A percentile compares a stretch with the other conserved stretches of the same genome.
phyloP scores from a whole-genome alignment of 345 rosid species.

The Hirschfeldia incana region DNA sequence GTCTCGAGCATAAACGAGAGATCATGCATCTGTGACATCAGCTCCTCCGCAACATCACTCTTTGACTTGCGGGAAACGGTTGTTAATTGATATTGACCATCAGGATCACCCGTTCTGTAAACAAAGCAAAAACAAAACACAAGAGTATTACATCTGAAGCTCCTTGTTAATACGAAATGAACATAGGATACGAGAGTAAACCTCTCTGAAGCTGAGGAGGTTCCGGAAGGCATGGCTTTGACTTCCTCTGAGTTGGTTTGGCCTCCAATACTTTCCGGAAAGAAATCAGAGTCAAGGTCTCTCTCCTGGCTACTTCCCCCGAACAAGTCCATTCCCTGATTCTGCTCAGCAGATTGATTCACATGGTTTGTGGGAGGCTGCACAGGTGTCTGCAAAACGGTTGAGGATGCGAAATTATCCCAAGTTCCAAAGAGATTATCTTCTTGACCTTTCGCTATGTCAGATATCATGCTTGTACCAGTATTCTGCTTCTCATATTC shows the following conservation, averaged over 20 bases:
- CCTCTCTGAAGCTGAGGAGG: slow-evolving; percentile 56
- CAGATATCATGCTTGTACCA: slow-evolving; percentile 32
- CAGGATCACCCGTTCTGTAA: slow-evolving; percentile 42
- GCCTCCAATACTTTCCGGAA: slow-evolving; percentile 40
- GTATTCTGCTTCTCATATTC: slow-evolving; percentile 43
- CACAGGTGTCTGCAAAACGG: slow-evolving; percentile 37
- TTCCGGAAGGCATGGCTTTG: slow-evolving; percentile 35
- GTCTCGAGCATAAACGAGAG: slow-evolving; percentile 83
- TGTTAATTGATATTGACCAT: slow-evolving; percentile 35
- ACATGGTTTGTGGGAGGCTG: slow-evolving; percentile 28
- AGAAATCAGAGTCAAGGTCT: slow-evolving; percentile 47
- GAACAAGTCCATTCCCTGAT: slow-evolving; percentile 44
- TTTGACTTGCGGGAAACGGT: slow-evolving; percentile 35
- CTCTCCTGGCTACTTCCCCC: slow-evolving; percentile 26
- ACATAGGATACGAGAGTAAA: slow-evolving; percentile 15
- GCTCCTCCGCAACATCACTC: slow-evolving; percentile 44
- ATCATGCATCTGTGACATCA: slow-evolving; percentile 86
- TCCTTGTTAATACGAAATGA: neutral
- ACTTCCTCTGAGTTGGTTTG: slow-evolving; percentile 37
- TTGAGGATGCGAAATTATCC: slow-evolving; percentile 64
- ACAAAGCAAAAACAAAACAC: neutral
- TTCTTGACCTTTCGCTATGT: slow-evolving; percentile 42
- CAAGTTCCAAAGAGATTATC: slow-evolving; percentile 60
- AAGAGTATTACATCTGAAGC: neutral
- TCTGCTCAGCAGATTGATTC: slow-evolving; percentile 38